Base-by-base conservation (phyloP, 129 eudicot genomes). In the Cynara cardunculus region DNA sequence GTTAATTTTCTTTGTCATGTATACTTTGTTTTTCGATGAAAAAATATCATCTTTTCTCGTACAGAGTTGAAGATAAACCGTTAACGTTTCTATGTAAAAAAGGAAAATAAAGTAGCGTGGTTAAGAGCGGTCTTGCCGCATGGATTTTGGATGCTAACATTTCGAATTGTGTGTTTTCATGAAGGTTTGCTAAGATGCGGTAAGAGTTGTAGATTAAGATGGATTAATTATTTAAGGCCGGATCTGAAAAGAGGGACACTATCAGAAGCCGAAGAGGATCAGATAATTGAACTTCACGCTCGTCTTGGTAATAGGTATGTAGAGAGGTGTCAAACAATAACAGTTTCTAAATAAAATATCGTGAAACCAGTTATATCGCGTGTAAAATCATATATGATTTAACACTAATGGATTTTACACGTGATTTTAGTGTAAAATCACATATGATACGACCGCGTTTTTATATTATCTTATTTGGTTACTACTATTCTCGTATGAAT, bases 181-280 rank as follows among this genome's bases (percentile, higher is more conserved):
- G 82, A 81, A 90, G 97, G 97, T 25, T 81, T 93, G 84, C 77
- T 84, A 39, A 87, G 97, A 78, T 93, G 96, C 28, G 97, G 97
- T 30, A 92, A 92, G 84, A 92, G 97, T 72, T 92, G 97, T 81
- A 81, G 97, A 76, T 79, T 92, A 25, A 82, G 97, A 82, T 92
- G 97, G 97, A 86, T 90, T 30, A 92, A 92, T 84, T 92, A 92
- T 83, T 80, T 92, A 49, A 87, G 96, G 74, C 97, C 97, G 8
- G 95, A 90, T 72, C 87, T 92, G 24, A 93, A 90, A 85, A 86
- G 97, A 88, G 97, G 96, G 65, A 88, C 80, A 19, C 53, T 93
- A 1, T 81, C 97, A 0, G 91, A 90, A 86, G 46, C 35, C 0
- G 97, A 93, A 72, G 97, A 90, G 87, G 79, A 90, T 59, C 91